Evolutionary conservation across 345 rosid genomes (phyloP).

Genomic region (Gynandropsis gynandra): DNA sequence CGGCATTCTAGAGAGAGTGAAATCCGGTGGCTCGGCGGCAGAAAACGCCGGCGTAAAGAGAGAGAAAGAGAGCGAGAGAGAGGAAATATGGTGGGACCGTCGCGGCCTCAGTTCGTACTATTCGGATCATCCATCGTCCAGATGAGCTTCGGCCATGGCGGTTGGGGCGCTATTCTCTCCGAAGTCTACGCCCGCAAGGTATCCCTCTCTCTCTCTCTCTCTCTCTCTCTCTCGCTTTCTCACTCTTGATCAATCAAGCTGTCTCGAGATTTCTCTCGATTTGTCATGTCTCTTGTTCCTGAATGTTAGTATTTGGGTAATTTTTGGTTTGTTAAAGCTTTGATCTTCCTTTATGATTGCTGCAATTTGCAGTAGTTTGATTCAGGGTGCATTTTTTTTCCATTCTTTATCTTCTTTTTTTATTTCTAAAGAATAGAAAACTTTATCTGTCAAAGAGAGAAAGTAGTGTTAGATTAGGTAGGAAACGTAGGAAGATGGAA

Average conservation of each 20-base stretch:
- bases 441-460: too few relatives aligned
- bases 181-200: conserved; percentile 94
- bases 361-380: too few relatives aligned
- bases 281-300: too few relatives aligned
- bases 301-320: too few relatives aligned
- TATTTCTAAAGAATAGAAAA: too few relatives aligned
- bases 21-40: background rate
- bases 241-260: conserved; percentile 15
- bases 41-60: too few relatives aligned
- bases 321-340: too few relatives aligned
- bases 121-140: conserved; percentile 98
- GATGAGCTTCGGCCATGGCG: conserved; percentile 79
- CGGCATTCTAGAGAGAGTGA: background rate
- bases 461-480: background rate
- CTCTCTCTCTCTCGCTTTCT: background rate
- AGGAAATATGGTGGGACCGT: conserved; percentile 65
- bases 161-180: conserved; percentile 90
- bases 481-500: background rate
- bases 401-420: too few relatives aligned
- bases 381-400: too few relatives aligned
- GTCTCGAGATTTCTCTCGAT: too few relatives aligned
- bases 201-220: conserved; percentile 4
- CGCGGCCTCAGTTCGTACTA: conserved; percentile 83
- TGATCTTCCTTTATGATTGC: too few relatives aligned
- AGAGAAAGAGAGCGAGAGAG: background rate